phyloP scores from a whole-genome alignment of 495 filamentous ascomycete genomes.

The Xylaria telfairii region DNA sequence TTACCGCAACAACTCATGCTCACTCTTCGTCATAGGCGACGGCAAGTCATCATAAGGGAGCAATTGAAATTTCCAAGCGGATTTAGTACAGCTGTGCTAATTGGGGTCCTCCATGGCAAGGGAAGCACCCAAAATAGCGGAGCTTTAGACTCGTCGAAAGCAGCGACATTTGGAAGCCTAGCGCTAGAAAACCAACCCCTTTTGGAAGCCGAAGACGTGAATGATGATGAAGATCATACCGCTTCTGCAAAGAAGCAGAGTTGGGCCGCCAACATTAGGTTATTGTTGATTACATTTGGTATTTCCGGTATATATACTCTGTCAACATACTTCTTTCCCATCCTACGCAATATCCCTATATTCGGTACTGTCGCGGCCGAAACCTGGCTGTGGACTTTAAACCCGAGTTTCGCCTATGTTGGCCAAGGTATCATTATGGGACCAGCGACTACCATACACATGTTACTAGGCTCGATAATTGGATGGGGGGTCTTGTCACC shows the following conservation, averaged over 20 bases:
- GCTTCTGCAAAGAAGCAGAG: constrained; percentile 36
- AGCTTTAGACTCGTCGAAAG: constrained; percentile 36
- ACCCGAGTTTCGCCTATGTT: constrained; percentile 92
- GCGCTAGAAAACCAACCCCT: constrained; percentile 37
- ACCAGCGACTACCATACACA: constrained; percentile 90
- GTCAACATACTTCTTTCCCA: constrained; percentile 89
- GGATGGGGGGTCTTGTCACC: constrained; percentile 94
- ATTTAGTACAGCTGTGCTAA: constrained; percentile 93
- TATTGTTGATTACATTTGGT: constrained; percentile 59
- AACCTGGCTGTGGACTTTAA: constrained; percentile 94
- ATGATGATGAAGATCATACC: constrained; percentile 26
- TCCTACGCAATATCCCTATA: constrained; percentile 82
- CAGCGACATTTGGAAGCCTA: constrained; percentile 40
- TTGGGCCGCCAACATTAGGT: constrained; percentile 59
- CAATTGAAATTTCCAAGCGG: constrained; percentile 92
- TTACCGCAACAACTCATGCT: constrained; percentile 32
- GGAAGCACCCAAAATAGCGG: constrained; percentile 31
- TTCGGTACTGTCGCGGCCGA: constrained; percentile 76
- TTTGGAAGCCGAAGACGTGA: constrained; percentile 22
- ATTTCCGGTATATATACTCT: constrained; percentile 71
- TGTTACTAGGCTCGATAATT: constrained; percentile 88
- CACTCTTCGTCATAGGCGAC: constrained; percentile 50
- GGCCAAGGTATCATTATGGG: constrained; percentile 90
- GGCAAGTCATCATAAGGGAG: constrained; percentile 90
- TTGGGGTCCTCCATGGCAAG: constrained; percentile 81